Evolutionary conservation across 2,329 filamentous ascomycete genomes (phyloP), one percentile per base, ranked within the genome.

Genomic region (Arthroderma sp.): DNA sequence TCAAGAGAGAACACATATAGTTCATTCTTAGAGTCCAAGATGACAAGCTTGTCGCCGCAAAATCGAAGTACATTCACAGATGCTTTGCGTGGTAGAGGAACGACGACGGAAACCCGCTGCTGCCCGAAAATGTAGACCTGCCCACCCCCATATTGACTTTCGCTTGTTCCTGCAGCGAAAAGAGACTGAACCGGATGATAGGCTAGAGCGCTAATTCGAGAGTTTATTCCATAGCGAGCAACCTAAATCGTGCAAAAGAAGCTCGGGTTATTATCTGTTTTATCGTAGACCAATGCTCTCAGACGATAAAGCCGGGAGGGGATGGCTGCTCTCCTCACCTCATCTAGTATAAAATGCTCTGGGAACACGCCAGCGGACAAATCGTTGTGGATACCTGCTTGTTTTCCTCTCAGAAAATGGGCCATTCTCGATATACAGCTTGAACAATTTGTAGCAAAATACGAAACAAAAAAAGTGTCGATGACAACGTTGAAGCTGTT

Each of bases 121-220:
- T 85, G 83, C 37, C 91, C 91, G 61, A 91, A 82, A 54, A 98
- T 69, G 64, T 94, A 94, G 60, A 98, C 83, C 60, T 88, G 81
- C 27, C 89, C 89, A 31, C 78, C 77, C 48, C 87, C 87, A 58
- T 85, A 94, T 57, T 83, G 80, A 52, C 83, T 86, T 65, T 93
- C 83, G 60, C 80, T 84, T 36, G 91, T 98, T 48, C 87, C 91
- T 51, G 96, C 78, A 36, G 91, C 91, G 42, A 98, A 74, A 46
- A 98, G 78, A 29, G 88, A 94, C 61, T 98, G 91, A 8, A 95
- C 75, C 1, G 91, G 88, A 53, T 96, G 88, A 68, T 94, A 96
- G 49, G 87, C 83, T 52, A 96, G 69, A 51, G 83, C 83, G 56
- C 85, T 86, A 56, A 74, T 71, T 54, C 75, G 75, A 15, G 82